These are phyloP conservation scores for Colletotrichum sp. DNA, from an alignment of 2,329 filamentous ascomycete species.

Conservation along the genomic window DNA sequence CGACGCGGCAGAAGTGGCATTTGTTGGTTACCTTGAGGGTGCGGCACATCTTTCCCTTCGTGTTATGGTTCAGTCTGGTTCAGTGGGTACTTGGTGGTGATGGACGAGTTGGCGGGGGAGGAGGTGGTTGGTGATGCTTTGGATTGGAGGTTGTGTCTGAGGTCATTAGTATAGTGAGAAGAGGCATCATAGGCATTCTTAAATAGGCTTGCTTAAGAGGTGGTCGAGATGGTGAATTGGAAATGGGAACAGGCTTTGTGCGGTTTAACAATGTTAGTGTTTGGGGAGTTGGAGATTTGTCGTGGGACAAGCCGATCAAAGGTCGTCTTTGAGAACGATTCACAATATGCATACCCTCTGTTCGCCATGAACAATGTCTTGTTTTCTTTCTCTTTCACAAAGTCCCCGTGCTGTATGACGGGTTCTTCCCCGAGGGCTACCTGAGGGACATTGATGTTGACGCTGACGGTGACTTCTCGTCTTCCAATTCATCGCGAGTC, in stretches of 20 bases:
- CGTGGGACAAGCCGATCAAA: background rate
- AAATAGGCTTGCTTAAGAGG: background rate
- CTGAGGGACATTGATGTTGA: background rate
- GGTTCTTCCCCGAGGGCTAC: background rate
- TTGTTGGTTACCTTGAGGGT: background rate
- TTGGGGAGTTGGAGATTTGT: background rate
- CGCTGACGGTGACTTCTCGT: background rate
- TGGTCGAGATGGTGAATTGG: background rate
- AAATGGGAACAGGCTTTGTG: background rate
- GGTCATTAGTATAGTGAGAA: no score
- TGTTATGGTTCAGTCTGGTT: no score
- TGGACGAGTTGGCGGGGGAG: background rate
- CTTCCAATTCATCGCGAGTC: background rate
- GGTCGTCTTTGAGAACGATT: background rate
- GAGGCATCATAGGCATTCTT: background rate
- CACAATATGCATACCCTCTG: no score
- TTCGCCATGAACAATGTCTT: background rate
- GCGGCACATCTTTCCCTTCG: background rate
- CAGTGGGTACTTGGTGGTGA: background rate
- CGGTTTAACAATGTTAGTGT: fast-evolving
- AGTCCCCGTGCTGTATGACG: background rate
- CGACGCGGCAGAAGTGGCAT: background rate
- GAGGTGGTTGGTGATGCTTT: background rate
- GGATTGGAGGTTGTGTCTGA: background rate
- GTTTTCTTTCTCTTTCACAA: fast-evolving